Base-by-base conservation (phyloP, 768 basidiomycete genomes). In the Boletus barrowsii region DNA sequence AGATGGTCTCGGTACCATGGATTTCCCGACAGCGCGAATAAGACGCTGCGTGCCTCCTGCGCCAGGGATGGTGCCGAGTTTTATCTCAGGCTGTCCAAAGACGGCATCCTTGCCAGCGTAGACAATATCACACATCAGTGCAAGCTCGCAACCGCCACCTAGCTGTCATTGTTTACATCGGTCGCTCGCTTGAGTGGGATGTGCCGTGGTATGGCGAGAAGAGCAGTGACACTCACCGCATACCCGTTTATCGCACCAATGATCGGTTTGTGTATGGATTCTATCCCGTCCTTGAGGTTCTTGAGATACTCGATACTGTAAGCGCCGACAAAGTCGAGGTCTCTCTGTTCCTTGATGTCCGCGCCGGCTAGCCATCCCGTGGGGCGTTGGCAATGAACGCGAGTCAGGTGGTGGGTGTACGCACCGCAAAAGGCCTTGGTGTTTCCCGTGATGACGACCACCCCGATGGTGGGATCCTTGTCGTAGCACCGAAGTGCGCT, bases 291-390 rank as follows among this genome's bases (percentile, higher is more conserved):
- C 70, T 78, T 79, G 41, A 75, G 66, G 37, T 73, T 72, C 53
- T 57, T 58, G 44, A 82, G 72, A 59, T 81, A 82, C 58, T 78
- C 74, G 15, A 56, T 56, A 42, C 65, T 73, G 68, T 81, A 81
- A 15, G 75, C 78, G 32, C 73, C 63, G 33, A 78, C 69, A 53
- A 81, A 78, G 74, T 75, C 92, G 90, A 75, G 66, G 26, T 92
- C 89, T 71, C 90, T 93, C 90, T 98, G 97, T 71, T 98, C 95
- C 73, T 95, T 98, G 74, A 98, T 98, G 72, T 98, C 96, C 13
- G 96, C 96, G 3, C 96, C 93, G 59, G 94, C 93, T 60, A 30
- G 10, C 20, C 8, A 40, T 35, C 11, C 30, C 14, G 14, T 29
- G 10, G 22, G 1, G 33, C 6, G 22, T 43, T 44, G n/a, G 10